Evolutionary conservation across 495 filamentous ascomycete species (phyloP), one percentile per base, ranked within the genome.

Genomic region (Aspergillus asperescens): DNA sequence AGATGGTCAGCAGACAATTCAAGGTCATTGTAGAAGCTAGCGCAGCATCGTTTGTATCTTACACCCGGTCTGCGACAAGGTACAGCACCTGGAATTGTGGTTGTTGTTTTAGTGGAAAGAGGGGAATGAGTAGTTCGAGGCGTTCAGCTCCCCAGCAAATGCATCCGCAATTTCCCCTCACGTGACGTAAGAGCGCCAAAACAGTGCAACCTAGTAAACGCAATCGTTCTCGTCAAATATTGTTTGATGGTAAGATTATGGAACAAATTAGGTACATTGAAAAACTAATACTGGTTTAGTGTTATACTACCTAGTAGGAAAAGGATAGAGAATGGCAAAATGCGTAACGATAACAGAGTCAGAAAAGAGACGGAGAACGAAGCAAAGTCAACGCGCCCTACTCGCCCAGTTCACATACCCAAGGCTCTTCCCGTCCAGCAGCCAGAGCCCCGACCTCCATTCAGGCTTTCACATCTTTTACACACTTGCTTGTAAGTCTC

Each of bases 21-120:
- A 61, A 39, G 57, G 50, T 62, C 70, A 73, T 73, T 52, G 62
- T 66, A 67, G 43, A 57, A 38, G 48, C 50, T 46, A 57, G 55
- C 56, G 48, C 54, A 58, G 54, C 59, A 70, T 64, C 32, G 24
- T 61, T 64, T 31, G 42, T 50, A n/a, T 42, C 39, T 53, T 7
- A 31, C n/a, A 37, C 25, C 29, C 27, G 29, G 16, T 28, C 46
- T 50, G 54, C 20, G 52, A 48, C 32, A 35, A 13, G 45, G 47
- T 28, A 43, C 23, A 53, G 56, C 32, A 56, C 58, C 56, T 57
- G 60, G 52, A 57, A 60, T 50, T 23, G 32, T 39, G n/a, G 51
- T 46, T 40, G 16, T n/a, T 22, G 29, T 16, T n/a, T n/a, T n/a
- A n/a, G n/a, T 7, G 3, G 52, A 39, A 44, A 51, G 45, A 41